These are phyloP conservation scores for Desmodesmus armatus DNA, from an alignment of 139 green algal genomes.

Conservation along the genomic window DNA sequence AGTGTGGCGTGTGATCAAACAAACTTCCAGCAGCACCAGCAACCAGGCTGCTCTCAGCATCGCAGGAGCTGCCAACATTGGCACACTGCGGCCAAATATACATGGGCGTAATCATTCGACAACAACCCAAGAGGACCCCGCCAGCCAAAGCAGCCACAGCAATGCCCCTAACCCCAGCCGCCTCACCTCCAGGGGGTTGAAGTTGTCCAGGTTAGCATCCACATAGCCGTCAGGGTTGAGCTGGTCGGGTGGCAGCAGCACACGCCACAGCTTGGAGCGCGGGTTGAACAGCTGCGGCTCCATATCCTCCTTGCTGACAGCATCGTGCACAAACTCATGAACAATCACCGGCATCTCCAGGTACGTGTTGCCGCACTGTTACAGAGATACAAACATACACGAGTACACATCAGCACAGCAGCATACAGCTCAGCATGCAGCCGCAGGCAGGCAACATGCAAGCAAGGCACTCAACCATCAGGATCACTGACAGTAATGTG, in stretches of 20 bases:
- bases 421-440: neutral
- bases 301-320: conserved; percentile 5
- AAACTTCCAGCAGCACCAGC: no score
- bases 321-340: conserved; percentile 68
- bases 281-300: conserved; percentile 48
- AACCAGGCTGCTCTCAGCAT: no score
- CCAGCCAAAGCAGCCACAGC: no score
- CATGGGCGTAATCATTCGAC: no score
- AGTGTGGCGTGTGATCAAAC: no score
- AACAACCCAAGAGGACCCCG: no score
- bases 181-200: conserved; percentile 52
- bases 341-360: conserved; percentile 83
- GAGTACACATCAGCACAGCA: neutral
- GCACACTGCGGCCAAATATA: no score
- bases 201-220: conserved; percentile 58
- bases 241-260: conserved; percentile 77
- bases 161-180: no score
- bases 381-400: no score
- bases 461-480: no score
- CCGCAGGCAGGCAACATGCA: neutral
- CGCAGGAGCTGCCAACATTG: no score
- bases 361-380: conserved; percentile 77
- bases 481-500: no score
- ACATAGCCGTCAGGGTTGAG: conserved; percentile 78
- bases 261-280: conserved; percentile 61